Base-by-base conservation (phyloP, 345 rosid species). In the Limnanthes douglasii region DNA sequence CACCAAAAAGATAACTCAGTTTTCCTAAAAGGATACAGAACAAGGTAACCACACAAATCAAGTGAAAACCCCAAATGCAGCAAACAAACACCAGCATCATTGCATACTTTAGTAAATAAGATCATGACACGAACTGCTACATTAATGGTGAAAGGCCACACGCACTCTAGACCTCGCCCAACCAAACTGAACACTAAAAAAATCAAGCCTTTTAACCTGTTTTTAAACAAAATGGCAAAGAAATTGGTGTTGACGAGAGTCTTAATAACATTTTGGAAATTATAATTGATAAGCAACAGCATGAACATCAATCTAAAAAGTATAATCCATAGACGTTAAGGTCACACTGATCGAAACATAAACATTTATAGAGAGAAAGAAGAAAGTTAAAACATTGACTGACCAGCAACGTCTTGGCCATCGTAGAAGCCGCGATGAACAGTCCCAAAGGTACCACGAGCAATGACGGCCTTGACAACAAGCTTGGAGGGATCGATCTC, bases 361-460 rank as follows among this genome's bases (percentile, higher is more conserved):
- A 29, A 36, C 36, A 14, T 23, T 17, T 16, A 21, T 42, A 25
- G 5, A 18, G 19, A 29, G 15, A 27, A 18, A 5, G 28, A 18
- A 12, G 20, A 18, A 15, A n/a, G 24, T 2, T 12, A 41, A 33
- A 59, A 25, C 5, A 35, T 36, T 24, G 53, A 66, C 81, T 64
- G 41, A 84, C 96, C 98, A 50, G 98, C 98, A 24, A 80, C 93
- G 59, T 90, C 98, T 37, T 38, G 88, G 20, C 69, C 73, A 33
- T 80, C 93, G 45, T 90, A 90, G 56, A 75, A 25, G 31, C 98
- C 98, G 34, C 98, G 96, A 66, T 90, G 98, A 50, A 90, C 94
- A 34, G 94, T 80, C 27, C 96, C 96, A 22, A 90, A 90, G 18
- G 98, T 80, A 44, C 98, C 98, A 24, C 98, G 94, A 5, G 94